phyloP scores from a whole-genome alignment of 169 alveolate genomes.

The Eimeria sp. region DNA sequence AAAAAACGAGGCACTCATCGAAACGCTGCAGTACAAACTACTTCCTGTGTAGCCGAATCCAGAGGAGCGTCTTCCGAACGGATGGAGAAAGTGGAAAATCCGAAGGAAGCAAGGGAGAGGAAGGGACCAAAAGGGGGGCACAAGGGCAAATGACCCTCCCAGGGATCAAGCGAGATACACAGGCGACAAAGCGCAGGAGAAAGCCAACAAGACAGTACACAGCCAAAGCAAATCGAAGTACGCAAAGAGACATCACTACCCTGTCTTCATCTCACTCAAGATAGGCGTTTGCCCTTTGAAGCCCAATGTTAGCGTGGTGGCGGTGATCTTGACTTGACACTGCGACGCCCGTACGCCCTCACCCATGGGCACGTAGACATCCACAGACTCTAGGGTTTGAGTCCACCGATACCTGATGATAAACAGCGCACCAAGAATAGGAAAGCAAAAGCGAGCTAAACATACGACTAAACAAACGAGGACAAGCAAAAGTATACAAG shows the following conservation, averaged over 20 bases:
- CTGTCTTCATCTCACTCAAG: conserved; percentile 42
- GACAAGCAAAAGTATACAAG: neutral
- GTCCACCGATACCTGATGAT: conserved; percentile 84
- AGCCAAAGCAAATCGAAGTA: neutral
- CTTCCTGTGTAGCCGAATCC: neutral
- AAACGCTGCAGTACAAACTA: neutral
- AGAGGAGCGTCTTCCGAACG: neutral
- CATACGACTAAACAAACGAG: conserved; percentile 1
- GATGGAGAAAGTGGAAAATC: neutral
- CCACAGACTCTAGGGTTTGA: conserved; percentile 87
- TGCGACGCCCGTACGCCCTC: conserved; percentile 85
- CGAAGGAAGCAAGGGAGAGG: neutral
- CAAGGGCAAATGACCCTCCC: neutral
- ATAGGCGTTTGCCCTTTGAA: conserved; percentile 76
- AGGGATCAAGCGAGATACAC: neutral
- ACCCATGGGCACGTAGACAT: conserved; percentile 85
- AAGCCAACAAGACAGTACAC: neutral
- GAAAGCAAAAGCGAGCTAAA: neutral
- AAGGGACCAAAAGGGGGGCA: neutral
- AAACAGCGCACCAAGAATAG: neutral
- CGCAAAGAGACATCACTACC: neutral
- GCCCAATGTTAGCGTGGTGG: conserved; percentile 77
- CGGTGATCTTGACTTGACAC: conserved; percentile 77
- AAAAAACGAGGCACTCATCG: neutral
- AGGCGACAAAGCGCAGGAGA: neutral